Evolutionary conservation across 2,329 filamentous ascomycete species (phyloP).

Genomic region (Trichoderma arundinaceum): DNA sequence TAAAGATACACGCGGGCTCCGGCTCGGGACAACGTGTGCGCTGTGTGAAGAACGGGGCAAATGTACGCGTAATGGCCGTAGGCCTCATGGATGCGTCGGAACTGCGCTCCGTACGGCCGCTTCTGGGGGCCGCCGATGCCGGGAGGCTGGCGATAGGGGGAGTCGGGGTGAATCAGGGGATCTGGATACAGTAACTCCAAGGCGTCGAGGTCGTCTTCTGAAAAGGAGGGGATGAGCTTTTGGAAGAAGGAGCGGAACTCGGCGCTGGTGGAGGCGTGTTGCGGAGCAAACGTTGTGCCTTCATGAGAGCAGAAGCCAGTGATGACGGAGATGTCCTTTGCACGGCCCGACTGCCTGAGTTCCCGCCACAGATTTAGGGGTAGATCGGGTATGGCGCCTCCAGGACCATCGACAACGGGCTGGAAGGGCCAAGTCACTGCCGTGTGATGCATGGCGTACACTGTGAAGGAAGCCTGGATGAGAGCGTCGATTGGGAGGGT

Average conservation of each 20-base stretch:
- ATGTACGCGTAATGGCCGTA: conserved; percentile 71
- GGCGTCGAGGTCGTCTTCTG: conserved; percentile 55
- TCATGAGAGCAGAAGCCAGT: conserved; percentile 76
- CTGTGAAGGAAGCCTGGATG: conserved; percentile 50
- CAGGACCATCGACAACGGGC: conserved; percentile 65
- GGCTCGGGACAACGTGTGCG: conserved; percentile 46
- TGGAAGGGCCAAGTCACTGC: conserved; percentile 69
- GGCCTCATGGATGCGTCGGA: conserved; percentile 62
- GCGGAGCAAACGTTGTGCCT: conserved; percentile 67
- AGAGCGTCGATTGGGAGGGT: conserved; percentile 57
- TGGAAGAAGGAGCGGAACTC: conserved; percentile 67
- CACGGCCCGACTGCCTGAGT: conserved; percentile 55
- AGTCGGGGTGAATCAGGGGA: conserved; percentile 50
- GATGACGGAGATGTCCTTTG: conserved; percentile 52
- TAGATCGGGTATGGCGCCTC: conserved; percentile 59
- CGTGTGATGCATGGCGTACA: conserved; percentile 52
- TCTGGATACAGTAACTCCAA: conserved; percentile 69
- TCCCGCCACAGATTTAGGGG: conserved; percentile 66
- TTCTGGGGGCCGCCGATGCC: conserved; percentile 33
- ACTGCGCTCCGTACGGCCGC: conserved; percentile 56
- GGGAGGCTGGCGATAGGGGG: conserved; percentile 50
- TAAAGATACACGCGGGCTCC: conserved; percentile 59
- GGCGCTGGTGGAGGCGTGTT: conserved; percentile 50
- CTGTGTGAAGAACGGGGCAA: conserved; percentile 66
- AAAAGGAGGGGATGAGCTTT: conserved; percentile 63